phyloP scores from a whole-genome alignment of 768 basidiomycete species.

The Boletus sp. region DNA sequence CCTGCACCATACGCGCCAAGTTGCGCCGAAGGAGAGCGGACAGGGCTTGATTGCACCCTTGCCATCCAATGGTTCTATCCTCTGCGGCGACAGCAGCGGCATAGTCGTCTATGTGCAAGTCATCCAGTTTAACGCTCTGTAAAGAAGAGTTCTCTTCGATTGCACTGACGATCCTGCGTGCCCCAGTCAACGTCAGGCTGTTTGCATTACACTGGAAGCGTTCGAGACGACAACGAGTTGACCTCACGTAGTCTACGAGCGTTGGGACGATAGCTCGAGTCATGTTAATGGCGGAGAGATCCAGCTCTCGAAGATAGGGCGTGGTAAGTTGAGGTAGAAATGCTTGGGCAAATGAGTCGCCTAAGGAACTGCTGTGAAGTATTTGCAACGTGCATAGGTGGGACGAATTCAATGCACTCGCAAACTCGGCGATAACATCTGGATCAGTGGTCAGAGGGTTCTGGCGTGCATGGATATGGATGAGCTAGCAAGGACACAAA shows the following conservation, averaged over 20 bases:
- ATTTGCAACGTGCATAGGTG: conserved; percentile 49
- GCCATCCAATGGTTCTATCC: conserved; percentile 28
- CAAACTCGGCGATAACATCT: conserved; percentile 38
- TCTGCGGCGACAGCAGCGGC: conserved; percentile 26
- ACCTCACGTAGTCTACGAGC: conserved; percentile 50
- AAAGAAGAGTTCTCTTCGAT: conserved; percentile 50
- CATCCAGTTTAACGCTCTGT: conserved; percentile 49
- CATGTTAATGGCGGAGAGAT: conserved; percentile 52
- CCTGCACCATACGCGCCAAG: conserved; percentile 34
- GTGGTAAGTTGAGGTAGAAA: conserved; percentile 54
- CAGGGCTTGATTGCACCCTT: conserved; percentile 34
- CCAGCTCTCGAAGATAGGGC: conserved; percentile 49
- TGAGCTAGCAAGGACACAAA: conserved; percentile 1
- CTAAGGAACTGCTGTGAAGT: conserved; percentile 47
- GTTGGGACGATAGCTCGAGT: conserved; percentile 40
- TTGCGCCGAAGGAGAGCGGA: conserved; percentile 44
- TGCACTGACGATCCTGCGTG: conserved; percentile 44
- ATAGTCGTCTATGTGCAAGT: conserved; percentile 33
- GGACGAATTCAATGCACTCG: conserved; percentile 54
- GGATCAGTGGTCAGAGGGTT: conserved; percentile 42
- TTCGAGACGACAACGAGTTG: conserved; percentile 48
- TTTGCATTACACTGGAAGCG: conserved; percentile 58
- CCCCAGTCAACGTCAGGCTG: conserved; percentile 44
- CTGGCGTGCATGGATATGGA: conserved; percentile 27
- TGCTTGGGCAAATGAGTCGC: conserved; percentile 46